A percentile compares a stretch with the other conserved stretches of the same genome.
Evolutionary conservation across 257 asterid species (phyloP).

Genomic region (Solanum medicagineum): DNA sequence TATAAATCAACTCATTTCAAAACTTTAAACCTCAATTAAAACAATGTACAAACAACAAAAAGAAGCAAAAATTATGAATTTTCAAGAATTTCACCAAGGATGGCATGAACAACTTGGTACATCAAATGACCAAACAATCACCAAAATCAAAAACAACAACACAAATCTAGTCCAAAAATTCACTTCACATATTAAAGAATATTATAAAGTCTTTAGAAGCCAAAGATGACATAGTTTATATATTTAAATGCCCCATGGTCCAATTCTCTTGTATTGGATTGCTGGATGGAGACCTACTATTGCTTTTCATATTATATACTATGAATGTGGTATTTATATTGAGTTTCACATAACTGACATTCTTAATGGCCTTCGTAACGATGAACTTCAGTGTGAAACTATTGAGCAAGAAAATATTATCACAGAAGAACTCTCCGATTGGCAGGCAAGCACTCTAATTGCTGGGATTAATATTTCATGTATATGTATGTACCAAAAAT

Average conservation of each 20-base stretch:
- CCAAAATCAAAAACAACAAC: slow-evolving; percentile 16
- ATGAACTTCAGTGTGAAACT: slow-evolving; percentile 61
- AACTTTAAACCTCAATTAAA: not conserved
- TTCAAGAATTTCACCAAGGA: slow-evolving; percentile 31
- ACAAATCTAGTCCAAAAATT: slow-evolving; percentile 25
- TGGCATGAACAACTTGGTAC: slow-evolving; percentile 48
- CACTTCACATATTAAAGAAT: slow-evolving; percentile 38
- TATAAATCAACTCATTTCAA: not conserved
- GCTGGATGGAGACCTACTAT: slow-evolving; percentile 91
- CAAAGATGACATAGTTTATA: slow-evolving; percentile 26
- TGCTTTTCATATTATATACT: slow-evolving; percentile 61
- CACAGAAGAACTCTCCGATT: slow-evolving; percentile 38
- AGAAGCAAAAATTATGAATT: not conserved
- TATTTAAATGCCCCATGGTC: slow-evolving; percentile 52
- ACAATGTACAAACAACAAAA: not conserved
- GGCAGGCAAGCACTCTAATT: slow-evolving; percentile 54
- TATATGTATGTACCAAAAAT: too few species aligned
- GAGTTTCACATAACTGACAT: slow-evolving; percentile 52
- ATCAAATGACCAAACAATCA: slow-evolving; percentile 26
- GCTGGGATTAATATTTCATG: too few species aligned
- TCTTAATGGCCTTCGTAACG: slow-evolving; percentile 41
- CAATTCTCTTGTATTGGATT: slow-evolving; percentile 44
- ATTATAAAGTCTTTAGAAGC: slow-evolving; percentile 37
- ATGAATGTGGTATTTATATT: slow-evolving; percentile 59
- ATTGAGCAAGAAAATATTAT: slow-evolving; percentile 46